phyloP scores from a whole-genome alignment of 148 eudicot genomes.

The Vaccinium macrocarpon region DNA sequence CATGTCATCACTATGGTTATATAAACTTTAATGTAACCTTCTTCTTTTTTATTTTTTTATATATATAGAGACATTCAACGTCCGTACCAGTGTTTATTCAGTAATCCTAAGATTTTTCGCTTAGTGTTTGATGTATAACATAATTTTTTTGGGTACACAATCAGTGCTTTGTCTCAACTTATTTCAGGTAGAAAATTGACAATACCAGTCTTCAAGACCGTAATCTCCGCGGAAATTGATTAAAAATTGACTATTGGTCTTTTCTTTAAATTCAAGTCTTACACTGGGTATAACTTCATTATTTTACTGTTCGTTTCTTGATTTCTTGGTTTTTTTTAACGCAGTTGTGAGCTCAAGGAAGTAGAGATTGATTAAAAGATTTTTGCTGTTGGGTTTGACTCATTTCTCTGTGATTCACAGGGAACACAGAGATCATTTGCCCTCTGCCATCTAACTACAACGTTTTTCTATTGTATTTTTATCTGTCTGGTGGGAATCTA shows the following conservation, averaged over 20 bases:
- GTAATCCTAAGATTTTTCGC: background rate
- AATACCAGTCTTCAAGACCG: background rate
- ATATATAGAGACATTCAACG: background rate
- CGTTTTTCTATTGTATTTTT: background rate
- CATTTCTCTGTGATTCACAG: background rate
- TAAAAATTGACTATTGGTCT: background rate
- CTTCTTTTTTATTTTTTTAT: background rate
- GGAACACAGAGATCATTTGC: background rate
- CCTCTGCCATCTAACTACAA: background rate
- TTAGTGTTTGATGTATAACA: background rate
- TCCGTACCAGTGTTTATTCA: background rate
- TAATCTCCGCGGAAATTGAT: background rate
- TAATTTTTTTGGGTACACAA: background rate
- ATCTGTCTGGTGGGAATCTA: background rate
- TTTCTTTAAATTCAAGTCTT: background rate
- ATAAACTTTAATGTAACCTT: background rate
- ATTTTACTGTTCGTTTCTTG: background rate
- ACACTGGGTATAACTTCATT: background rate
- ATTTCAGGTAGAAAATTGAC: background rate
- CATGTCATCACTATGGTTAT: background rate
- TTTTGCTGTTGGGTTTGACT: background rate
- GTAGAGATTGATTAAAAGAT: background rate
- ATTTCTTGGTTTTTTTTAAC: background rate
- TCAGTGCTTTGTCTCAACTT: background rate
- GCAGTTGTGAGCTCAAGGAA: background rate